A percentile compares a stretch with the other conserved stretches of the same genome.
Evolutionary conservation across 2,329 filamentous ascomycete genomes (phyloP).

Genomic region (Alternaria sp.): DNA sequence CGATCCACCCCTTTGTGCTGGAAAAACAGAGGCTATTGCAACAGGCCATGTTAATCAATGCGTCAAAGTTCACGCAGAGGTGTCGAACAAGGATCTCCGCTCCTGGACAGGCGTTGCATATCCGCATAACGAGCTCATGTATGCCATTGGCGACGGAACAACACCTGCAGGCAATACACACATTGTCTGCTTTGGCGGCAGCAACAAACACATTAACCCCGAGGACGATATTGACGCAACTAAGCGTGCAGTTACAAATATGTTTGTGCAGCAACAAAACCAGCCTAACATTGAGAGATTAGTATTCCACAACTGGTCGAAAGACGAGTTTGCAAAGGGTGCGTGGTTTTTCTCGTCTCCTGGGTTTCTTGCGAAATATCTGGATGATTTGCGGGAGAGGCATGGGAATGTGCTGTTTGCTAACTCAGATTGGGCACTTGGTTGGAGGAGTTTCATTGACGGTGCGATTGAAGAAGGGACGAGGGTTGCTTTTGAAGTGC

Average conservation of each 20-base stretch:
- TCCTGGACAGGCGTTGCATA: constrained; percentile 57
- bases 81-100: constrained; percentile 52
- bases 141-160: constrained; percentile 56
- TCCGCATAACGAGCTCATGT: constrained; percentile 54
- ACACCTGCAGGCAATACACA: constrained; percentile 56
- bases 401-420: constrained; percentile 59
- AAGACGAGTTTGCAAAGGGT: constrained; percentile 58
- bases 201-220: constrained; percentile 55
- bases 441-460: constrained; percentile 62
- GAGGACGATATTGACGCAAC: constrained; percentile 50
- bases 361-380: constrained; percentile 49
- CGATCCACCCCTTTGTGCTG: constrained; percentile 49
- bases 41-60: constrained; percentile 58
- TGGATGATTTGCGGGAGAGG: constrained; percentile 52
- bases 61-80: constrained; percentile 58
- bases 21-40: constrained; percentile 49
- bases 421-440: constrained; percentile 59
- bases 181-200: constrained; percentile 57
- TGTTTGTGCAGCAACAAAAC: too few species aligned
- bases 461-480: constrained; percentile 60
- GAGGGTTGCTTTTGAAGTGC: constrained; percentile 44
- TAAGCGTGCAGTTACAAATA: too few species aligned
- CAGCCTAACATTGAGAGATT: constrained; percentile 19
- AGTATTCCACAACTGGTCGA: constrained; percentile 61
- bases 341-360: constrained; percentile 48